Evolutionary conservation across 129 eudicot species (phyloP).

Genomic region (Escallonia rubra): DNA sequence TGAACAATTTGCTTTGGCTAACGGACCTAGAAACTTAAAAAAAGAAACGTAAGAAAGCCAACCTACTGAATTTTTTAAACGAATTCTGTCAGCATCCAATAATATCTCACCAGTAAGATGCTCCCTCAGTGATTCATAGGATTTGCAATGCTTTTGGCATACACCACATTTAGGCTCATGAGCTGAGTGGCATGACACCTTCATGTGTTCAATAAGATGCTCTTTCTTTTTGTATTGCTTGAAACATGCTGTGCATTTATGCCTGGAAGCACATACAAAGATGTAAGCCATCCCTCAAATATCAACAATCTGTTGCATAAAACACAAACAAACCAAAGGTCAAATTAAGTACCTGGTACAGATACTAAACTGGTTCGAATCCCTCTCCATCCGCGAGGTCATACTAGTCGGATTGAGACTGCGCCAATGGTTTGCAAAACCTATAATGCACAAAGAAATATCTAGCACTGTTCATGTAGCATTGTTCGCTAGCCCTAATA

Average conservation of each 20-base stretch:
- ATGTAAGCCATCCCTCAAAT: constrained; percentile 8
- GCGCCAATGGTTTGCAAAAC: too few species aligned
- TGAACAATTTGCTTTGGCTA: constrained; percentile 50
- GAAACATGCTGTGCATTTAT: constrained; percentile 60
- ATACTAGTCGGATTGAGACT: too few species aligned
- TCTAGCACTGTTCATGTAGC: too few species aligned
- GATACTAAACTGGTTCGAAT: too few species aligned
- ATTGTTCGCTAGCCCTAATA: too few species aligned
- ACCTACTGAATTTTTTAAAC: background rate
- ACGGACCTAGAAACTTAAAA: constrained; percentile 35
- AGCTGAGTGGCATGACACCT: constrained; percentile 47
- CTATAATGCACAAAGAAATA: too few species aligned
- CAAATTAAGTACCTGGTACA: too few species aligned
- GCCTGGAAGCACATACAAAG: constrained; percentile 32
- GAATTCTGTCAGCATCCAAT: background rate
- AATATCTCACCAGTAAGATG: constrained; percentile 48
- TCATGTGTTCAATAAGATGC: constrained; percentile 70
- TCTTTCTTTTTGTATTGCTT: constrained; percentile 64
- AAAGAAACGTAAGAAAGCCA: constrained; percentile 8
- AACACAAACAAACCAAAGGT: too few species aligned
- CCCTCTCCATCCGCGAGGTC: too few species aligned
- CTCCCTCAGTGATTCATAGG: constrained; percentile 64
- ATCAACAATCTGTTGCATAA: background rate
- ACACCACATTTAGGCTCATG: constrained; percentile 71
- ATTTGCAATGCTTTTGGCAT: constrained; percentile 67